Base-by-base conservation (phyloP, 2,329 filamentous ascomycete species). In the Fusarium sp. region DNA sequence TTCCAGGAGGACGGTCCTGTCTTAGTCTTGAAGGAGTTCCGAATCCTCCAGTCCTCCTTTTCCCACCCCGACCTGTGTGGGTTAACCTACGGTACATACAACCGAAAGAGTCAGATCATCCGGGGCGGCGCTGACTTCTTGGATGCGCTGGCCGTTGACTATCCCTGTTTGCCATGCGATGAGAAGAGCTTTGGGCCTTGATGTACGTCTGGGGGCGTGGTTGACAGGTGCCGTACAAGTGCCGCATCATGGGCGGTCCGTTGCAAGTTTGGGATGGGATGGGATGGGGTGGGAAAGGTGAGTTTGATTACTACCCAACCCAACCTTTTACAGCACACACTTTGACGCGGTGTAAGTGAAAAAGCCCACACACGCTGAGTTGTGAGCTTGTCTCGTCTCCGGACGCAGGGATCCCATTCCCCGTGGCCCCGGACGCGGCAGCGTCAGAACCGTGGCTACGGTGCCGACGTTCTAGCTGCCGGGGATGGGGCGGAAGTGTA, bases 391-490 rank as follows among this genome's bases (percentile, higher is more conserved):
- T 55, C 55, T 53, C 39, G 28, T 68, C 55, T 54, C 58, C 66
- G 68, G 71, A 15, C 58, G 68, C 71, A 72, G 61, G 71, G 71
- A 34, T 59, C 34, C 24, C 31, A 58, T 64, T 72, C 69, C 71
- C 71, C 69, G 71, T 70, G 53, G 51, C 45, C 62, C 65, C 58
- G 53, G 50, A 68, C 59, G 71, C 69, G 68, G 71, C 71, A 69
- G 71, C 55, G 67, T 71, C 67, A 69, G 71, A 73, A 74, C 71
- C 71, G 69, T 72, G 71, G 71, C 71, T 74, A 69, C 57, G 71
- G 71, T 74, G 71, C 71, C 71, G 69, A 74, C 53, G 58, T 57
- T 66, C 65, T 59, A 66, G 56, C 49, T 66, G 48, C 58, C 63
- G 66, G 66, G 59, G 64, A 58, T 63, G 64, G 59, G 63, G 62